A percentile compares a stretch with the other conserved stretches of the same genome.
phyloP scores from a whole-genome alignment of 495 filamentous ascomycete species.

The Xylaria acuta region DNA sequence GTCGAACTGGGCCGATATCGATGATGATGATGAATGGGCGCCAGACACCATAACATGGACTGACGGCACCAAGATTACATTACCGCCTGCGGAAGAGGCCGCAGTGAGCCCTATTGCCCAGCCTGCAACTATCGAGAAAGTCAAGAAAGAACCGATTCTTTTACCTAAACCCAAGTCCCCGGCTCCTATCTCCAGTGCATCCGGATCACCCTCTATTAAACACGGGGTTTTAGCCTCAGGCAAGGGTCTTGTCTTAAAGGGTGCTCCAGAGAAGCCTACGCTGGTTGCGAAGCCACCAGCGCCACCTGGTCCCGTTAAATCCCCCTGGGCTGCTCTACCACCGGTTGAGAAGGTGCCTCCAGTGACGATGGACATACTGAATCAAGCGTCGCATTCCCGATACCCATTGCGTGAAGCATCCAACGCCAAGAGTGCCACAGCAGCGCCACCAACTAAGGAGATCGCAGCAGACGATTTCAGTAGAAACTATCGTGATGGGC shows the following conservation, averaged over 20 bases:
- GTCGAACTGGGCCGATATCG: conserved; percentile 96
- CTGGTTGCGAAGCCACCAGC: conserved; percentile 80
- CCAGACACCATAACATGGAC: conserved; percentile 97
- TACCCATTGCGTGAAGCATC: conserved; percentile 41
- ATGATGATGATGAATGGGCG: conserved; percentile 98
- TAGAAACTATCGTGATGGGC: conserved; percentile 78
- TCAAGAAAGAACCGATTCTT: conserved; percentile 28
- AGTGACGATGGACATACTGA: conserved; percentile 55
- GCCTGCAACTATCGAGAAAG: conserved; percentile 32
- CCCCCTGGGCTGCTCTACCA: conserved; percentile 87
- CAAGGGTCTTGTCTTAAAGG: conserved; percentile 67
- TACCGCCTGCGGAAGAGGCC: conserved; percentile 67
- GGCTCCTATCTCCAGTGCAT: conserved; percentile 41
- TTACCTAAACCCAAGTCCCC: conserved; percentile 48
- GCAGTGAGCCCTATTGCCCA: conserved; percentile 47
- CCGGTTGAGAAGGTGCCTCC: conserved; percentile 83
- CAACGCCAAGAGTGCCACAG: conserved; percentile 46
- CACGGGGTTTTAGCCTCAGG: conserved; percentile 51
- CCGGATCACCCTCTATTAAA: conserved; percentile 48
- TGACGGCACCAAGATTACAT: conserved; percentile 90
- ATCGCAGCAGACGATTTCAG: conserved; percentile 96
- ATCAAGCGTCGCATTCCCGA: conserved; percentile 36
- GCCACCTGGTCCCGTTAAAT: conserved; percentile 76
- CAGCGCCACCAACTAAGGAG: conserved; percentile 67
- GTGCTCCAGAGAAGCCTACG: conserved; percentile 74